Percentiles rank a stretch among this genome's conserved stretches.
These are phyloP conservation scores for Laguncularia racemosa DNA, from an alignment of 345 rosid genomes.

Conservation along the genomic window DNA sequence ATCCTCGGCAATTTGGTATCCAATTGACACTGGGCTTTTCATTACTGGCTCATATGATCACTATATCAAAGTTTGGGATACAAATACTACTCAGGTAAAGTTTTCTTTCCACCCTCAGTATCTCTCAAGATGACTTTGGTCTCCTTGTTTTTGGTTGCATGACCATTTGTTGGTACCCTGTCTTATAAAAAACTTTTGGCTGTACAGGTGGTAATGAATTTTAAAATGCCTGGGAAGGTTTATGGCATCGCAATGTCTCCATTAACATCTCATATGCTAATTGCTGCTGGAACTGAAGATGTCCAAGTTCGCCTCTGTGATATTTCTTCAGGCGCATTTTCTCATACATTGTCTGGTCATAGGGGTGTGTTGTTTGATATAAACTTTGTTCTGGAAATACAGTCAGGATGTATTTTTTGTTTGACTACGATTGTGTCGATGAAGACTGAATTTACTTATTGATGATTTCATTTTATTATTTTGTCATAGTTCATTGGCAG, in stretches of 20 bases:
- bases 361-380: constrained; percentile 49
- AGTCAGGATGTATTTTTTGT: background rate
- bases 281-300: constrained; percentile 94
- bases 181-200: constrained; percentile 6
- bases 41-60: constrained; percentile 83
- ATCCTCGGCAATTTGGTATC: constrained; percentile 89
- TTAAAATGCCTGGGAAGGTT: constrained; percentile 95
- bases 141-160: background rate
- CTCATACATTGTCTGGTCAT: constrained; percentile 94
- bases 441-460: background rate
- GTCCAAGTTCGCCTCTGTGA: constrained; percentile 97
- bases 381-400: constrained; percentile 3
- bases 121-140: background rate
- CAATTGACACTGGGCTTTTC: constrained; percentile 89
- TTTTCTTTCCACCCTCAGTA: background rate
- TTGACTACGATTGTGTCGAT: background rate
- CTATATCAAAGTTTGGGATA: constrained; percentile 85
- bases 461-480: background rate
- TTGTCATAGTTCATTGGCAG: background rate
- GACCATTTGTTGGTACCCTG: background rate
- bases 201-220: constrained; percentile 62
- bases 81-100: constrained; percentile 71
- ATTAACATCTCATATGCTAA: constrained; percentile 72
- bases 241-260: constrained; percentile 88
- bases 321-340: constrained; percentile 81